Evolutionary conservation across 1,284 basidiomycete species (phyloP), one percentile per base, ranked within the genome.

Genomic region (Cutaneotrichosporon cavernicola): DNA sequence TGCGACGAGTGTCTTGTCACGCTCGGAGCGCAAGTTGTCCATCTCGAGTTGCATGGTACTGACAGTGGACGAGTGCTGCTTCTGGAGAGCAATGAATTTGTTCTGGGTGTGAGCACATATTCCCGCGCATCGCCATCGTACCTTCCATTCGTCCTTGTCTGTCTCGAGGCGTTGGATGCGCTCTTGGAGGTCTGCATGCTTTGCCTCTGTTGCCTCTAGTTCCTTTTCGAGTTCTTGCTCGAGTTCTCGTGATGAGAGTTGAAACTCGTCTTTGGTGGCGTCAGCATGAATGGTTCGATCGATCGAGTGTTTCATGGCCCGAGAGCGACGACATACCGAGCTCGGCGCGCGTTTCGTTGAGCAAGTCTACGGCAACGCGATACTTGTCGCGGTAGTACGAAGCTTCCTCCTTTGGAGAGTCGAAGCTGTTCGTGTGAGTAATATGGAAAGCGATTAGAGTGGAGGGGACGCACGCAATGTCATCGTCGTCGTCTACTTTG

Each of bases 131-230:
- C 26, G 13, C 21, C 61, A 50, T 70, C 77, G 64, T 69, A 93
- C 93, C 88, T 93, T 97, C 92, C 92, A 95, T 50, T 93, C 90
- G 66, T 96, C 92, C 70, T 89, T 86, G 78, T 96, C 92, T 43
- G 79, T 80, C 74, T 94, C 90, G 43, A 91, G 85, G 66, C 85
- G 86, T 56, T 87, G 85, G 26, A 88, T 87, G 79, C 89, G 90
- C 65, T 88, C 83, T 79, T 85, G 87, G 60, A 96, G 85, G 51
- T 93, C 91, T 72, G 87, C 85, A 79, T 96, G 90, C 14, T 88
- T 85, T 78, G 89, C 89, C 82, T 97, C 93, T 53, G 91, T 93
- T 57, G 89, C 84, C 72, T 90, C 89, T 57, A 97, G 83, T 77
- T 97, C 94, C 69, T 86, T 86, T 83, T 95, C 92, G 47, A 97